Evolutionary conservation across 306 rosid species (phyloP).

Genomic region (Lupinus albus): DNA sequence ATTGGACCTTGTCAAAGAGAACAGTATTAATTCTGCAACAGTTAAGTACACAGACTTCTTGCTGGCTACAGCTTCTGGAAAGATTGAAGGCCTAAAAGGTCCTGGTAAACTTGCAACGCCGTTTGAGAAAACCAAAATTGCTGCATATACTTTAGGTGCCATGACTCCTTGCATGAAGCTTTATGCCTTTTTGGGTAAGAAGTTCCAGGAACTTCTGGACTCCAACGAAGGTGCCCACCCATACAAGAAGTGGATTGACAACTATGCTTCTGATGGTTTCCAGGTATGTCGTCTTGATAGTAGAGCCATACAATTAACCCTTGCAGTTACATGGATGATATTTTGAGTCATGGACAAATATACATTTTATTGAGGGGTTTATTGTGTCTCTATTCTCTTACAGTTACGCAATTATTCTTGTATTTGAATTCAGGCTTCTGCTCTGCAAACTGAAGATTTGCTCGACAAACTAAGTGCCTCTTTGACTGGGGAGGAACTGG

Average conservation of each 20-base stretch:
- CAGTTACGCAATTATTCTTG: conserved; percentile 53
- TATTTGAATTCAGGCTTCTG: conserved; percentile 80
- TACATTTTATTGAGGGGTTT: conserved; percentile 48
- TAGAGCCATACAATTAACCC: conserved; percentile 42
- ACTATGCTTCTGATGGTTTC: conserved; percentile 72
- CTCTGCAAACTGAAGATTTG: conserved; percentile 86
- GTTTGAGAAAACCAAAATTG: conserved; percentile 93
- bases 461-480: conserved; percentile 91
- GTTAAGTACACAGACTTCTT: conserved; percentile 83
- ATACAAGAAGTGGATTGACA: conserved; percentile 87
- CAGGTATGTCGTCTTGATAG: conserved; percentile 67
- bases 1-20: conserved; percentile 60
- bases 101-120: conserved; percentile 97
- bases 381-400: conserved; percentile 41
- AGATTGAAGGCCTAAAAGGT: conserved; percentile 84
- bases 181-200: conserved; percentile 82
- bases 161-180: conserved; percentile 98
- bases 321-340: conserved; percentile 42
- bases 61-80: conserved; percentile 96
- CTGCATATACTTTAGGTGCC: conserved; percentile 96
- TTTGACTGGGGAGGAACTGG: conserved; percentile 99
- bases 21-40: conserved; percentile 69
- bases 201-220: conserved; percentile 61
- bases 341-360: conserved; percentile 39
- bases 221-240: conserved; percentile 58